These are phyloP conservation scores for Boletus reticuloceps DNA, from an alignment of 768 basidiomycete genomes.

Conservation along the genomic window DNA sequence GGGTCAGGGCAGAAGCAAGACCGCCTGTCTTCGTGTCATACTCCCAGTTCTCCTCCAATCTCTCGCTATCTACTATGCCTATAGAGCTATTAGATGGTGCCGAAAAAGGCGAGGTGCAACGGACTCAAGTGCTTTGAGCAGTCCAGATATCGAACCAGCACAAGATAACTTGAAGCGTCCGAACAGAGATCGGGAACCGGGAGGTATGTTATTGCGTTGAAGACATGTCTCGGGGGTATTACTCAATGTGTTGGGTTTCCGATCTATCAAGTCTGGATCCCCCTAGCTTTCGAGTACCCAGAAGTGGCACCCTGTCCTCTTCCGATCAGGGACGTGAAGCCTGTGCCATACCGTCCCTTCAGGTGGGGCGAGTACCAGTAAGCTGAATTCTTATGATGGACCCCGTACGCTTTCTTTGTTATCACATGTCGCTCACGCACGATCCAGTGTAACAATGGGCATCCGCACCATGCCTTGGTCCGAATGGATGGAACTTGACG, in stretches of 20 bases:
- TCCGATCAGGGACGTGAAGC: conserved; percentile 45
- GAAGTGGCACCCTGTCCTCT: conserved; percentile 40
- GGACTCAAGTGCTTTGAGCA: not conserved
- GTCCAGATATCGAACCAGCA: not conserved
- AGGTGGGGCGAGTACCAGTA: conserved; percentile 67
- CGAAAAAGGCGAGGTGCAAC: not conserved
- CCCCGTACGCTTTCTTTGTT: not conserved
- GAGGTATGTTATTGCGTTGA: conserved; percentile 19
- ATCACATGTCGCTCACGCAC: not conserved
- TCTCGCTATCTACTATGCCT: conserved; percentile 15
- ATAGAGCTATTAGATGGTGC: conserved; percentile 9
- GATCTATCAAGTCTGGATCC: conserved; percentile 49
- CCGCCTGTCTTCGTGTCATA: not conserved
- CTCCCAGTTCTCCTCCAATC: conserved; percentile 15
- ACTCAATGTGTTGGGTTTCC: not conserved
- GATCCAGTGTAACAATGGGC: conserved; percentile 65
- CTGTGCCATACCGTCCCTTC: conserved; percentile 70
- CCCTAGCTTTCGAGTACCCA: conserved; percentile 53
- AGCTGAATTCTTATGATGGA: conserved; percentile 23
- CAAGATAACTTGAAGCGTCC: not conserved
- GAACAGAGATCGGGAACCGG: conserved; percentile 25
- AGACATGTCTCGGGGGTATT: not conserved
- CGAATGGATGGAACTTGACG: conserved; percentile 77
- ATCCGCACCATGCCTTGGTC: conserved; percentile 68
- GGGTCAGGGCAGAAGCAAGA: not conserved